These are phyloP conservation scores for Rhodotorula diobovata DNA, from an alignment of 768 basidiomycete species.

Conservation along the genomic window DNA sequence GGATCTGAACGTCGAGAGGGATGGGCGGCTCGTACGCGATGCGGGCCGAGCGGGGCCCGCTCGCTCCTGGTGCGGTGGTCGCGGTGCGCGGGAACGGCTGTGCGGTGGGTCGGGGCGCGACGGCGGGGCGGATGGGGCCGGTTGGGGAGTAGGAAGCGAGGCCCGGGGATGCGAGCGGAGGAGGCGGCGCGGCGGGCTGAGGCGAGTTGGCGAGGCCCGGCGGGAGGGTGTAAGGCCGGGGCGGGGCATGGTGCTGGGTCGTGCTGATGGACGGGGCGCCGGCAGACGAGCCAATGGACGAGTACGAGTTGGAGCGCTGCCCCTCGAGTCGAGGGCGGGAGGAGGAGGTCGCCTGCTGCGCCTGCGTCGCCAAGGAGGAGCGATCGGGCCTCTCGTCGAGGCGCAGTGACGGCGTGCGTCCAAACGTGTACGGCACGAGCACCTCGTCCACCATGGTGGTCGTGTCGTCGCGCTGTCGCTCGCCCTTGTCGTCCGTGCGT, in stretches of 20 bases:
- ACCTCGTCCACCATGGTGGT: background rate
- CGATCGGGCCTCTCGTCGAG: background rate
- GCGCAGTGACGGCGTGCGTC: background rate
- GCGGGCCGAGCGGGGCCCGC: background rate
- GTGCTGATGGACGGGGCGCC: background rate
- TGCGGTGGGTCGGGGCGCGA: background rate
- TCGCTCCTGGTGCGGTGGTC: background rate
- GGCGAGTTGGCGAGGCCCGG: constrained; percentile 16
- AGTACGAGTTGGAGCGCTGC: background rate
- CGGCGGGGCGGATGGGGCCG: background rate
- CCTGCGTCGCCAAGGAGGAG: background rate
- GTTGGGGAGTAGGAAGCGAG: background rate
- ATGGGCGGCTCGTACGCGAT: constrained; percentile 21
- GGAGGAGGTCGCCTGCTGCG: no score
- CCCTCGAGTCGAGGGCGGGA: background rate
- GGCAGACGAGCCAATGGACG: background rate
- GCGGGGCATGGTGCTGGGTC: background rate
- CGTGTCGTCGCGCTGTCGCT: background rate
- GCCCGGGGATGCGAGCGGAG: background rate
- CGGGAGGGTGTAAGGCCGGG: constrained; percentile 1
- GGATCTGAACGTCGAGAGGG: constrained; percentile 21
- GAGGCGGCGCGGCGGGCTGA: background rate
- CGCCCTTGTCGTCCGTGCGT: background rate
- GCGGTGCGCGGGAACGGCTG: background rate
- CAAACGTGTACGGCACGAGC: constrained; percentile 2